Conservation (phyloP, 1,284 basidiomycete species). For the Malassezia slooffiae region DNA sequence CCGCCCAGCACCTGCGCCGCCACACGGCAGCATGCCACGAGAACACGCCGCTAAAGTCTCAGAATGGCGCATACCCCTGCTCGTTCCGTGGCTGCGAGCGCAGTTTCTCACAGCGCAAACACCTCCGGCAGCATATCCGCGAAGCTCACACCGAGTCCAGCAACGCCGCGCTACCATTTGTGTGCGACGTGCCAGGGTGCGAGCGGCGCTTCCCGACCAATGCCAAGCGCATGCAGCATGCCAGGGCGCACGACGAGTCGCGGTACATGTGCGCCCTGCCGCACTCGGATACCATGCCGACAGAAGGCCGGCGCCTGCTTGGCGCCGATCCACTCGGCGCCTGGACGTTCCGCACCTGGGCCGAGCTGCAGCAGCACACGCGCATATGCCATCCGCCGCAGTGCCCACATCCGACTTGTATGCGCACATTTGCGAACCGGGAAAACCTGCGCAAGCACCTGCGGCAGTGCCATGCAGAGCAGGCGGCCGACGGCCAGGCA, state of each 20-base stretch:
- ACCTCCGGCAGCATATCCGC: slow-evolving; percentile 9
- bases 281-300: background rate
- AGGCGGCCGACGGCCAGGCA: background rate
- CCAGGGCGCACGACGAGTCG: slow-evolving; percentile 5
- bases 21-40: slow-evolving; percentile 13
- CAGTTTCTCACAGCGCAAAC: slow-evolving; percentile 12
- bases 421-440: slow-evolving; percentile 6
- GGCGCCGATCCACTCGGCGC: background rate
- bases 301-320: background rate
- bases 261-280: slow-evolving; percentile 9
- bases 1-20: slow-evolving; percentile 9
- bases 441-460: slow-evolving; percentile 10
- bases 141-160: slow-evolving; percentile 6
- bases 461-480: too few species aligned
- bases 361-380: slow-evolving; percentile 10
- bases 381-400: slow-evolving; percentile 11
- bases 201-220: slow-evolving; percentile 5
- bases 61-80: too few species aligned
- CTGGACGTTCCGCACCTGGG: slow-evolving; percentile 12
- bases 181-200: slow-evolving; percentile 4
- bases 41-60: too few species aligned
- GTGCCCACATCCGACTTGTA: slow-evolving; percentile 3
- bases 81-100: slow-evolving; percentile 1
- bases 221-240: slow-evolving; percentile 9
- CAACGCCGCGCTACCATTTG: background rate